Evolutionary conservation across 2,329 filamentous ascomycete genomes (phyloP).

Genomic region (Penicillium frequentans): DNA sequence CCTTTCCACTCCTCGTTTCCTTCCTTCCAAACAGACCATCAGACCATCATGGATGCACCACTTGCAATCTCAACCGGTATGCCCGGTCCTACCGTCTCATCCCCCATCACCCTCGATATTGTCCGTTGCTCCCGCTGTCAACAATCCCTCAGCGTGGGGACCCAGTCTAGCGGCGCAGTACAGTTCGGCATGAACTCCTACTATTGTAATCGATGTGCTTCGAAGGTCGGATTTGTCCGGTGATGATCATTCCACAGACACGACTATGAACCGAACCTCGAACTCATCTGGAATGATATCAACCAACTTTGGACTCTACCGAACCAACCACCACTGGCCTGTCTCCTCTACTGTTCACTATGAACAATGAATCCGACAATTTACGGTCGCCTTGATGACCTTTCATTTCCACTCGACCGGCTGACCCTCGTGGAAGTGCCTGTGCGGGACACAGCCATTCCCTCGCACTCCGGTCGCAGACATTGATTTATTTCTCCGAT

Average conservation of each 20-base stretch:
- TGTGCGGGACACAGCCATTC: not conserved
- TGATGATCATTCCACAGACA: conserved; percentile 23
- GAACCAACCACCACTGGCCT: not conserved
- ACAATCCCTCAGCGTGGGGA: conserved; percentile 45
- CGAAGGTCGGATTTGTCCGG: conserved; percentile 44
- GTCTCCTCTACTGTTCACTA: not conserved
- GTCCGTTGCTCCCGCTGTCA: conserved; percentile 52
- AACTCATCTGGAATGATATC: not conserved
- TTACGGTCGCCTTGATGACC: not conserved
- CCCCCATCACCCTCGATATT: conserved; percentile 37
- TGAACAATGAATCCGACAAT: not conserved
- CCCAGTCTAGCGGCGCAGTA: conserved; percentile 39
- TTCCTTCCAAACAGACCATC: not conserved
- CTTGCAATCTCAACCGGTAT: conserved; percentile 30
- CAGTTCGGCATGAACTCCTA: conserved; percentile 52
- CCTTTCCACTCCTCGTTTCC: not conserved
- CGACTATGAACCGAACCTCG: too few species aligned
- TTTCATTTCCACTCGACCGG: not conserved
- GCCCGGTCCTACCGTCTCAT: conserved; percentile 24
- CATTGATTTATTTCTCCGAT: not conserved
- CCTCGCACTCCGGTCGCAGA: not conserved
- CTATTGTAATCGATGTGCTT: conserved; percentile 48
- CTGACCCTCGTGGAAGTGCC: not conserved
- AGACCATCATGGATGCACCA: conserved; percentile 37
- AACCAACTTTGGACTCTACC: not conserved